phyloP scores from a whole-genome alignment of 2,329 filamentous ascomycete genomes.

The Dryadomyces sulphureus region DNA sequence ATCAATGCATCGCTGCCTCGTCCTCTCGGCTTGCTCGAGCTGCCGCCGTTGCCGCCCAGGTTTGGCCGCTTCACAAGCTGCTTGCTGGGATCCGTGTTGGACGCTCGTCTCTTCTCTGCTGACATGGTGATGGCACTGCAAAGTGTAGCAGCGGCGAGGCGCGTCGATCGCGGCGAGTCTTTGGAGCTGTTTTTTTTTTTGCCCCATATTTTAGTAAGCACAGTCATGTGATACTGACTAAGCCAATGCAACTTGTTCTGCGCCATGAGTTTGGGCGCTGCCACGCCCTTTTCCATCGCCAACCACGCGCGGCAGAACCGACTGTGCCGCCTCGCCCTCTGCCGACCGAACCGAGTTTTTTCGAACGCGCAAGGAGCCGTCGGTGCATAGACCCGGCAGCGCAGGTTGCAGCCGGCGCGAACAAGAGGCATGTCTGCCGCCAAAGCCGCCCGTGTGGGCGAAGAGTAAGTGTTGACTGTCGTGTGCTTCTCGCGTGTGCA shows the following conservation, averaged over 20 bases:
- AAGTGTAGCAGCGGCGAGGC: background rate
- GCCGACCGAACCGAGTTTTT: background rate
- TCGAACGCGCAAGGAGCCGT: background rate
- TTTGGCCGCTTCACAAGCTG: constrained; percentile 89
- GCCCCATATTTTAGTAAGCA: background rate
- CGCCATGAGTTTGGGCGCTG: background rate
- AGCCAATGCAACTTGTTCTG: background rate
- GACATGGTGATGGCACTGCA: constrained; percentile 45
- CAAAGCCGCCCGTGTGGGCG: constrained; percentile 46
- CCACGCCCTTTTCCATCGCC: background rate
- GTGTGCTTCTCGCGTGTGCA: constrained; percentile 13
- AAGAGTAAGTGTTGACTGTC: constrained; percentile 34
- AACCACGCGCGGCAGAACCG: background rate
- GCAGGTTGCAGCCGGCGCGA: background rate
- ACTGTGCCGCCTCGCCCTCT: background rate
- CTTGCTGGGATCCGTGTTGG: constrained; percentile 57
- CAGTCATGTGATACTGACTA: background rate
- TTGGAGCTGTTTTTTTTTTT: background rate
- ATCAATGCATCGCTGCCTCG: constrained; percentile 30
- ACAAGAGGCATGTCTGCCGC: constrained; percentile 35
- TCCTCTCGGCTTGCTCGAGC: constrained; percentile 19
- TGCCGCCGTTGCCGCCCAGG: constrained; percentile 32
- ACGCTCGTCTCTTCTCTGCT: constrained; percentile 81
- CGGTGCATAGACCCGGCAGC: background rate
- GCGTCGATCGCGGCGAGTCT: background rate